Base-by-base conservation (phyloP, 2,329 filamentous ascomycete genomes). In the Delphinella strobiligena region DNA sequence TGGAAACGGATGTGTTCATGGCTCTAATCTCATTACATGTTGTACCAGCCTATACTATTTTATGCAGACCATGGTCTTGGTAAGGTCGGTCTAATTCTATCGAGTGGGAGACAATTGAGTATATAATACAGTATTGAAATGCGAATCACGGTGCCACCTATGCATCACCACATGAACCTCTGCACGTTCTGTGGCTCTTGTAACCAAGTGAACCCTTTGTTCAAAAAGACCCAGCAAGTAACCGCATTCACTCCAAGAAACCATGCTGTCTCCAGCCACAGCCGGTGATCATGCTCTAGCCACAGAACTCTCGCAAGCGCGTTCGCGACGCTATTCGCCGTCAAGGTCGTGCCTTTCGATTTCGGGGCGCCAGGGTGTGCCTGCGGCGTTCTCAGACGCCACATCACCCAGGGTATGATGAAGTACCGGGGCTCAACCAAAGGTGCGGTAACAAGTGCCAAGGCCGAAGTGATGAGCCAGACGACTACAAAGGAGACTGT, bases 361-460 rank as follows among this genome's bases (percentile, higher is more conserved):
- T 12, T 12, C 2, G 43, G 37, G 10, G 38, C 42, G 4, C 37
- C 41, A 10, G 41, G 34, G 8, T 36, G 29, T 10, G 40, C 19
- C 27, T 43, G 47, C 0, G 85, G 85, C 1, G 93, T 63, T 52
- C 93, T 73, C 5, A 96, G 62, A 1, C 91, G 74, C 85, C 88
- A 96, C 52, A 95, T 78, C 7, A 95, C 74, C 86, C 87, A 98
- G 0, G 89, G 88, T 10, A 95, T 70, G 55, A 98, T 93, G 59
- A 94, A 94, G 61, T 98, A 98, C 11, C 91, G 75, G 11, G 91
- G 91, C 59, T 98, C 91, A 8, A 98, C 89, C 1, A 98, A 72
- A 0, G 91, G 88, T 0, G 91, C 88, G 1, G 86, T 91, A 40
- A 94, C 64, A 10, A 98, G 72, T 1, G 84, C 89, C 3, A 94